phyloP scores from a whole-genome alignment of 768 basidiomycete species.

The Panaeolus cyanescens region DNA sequence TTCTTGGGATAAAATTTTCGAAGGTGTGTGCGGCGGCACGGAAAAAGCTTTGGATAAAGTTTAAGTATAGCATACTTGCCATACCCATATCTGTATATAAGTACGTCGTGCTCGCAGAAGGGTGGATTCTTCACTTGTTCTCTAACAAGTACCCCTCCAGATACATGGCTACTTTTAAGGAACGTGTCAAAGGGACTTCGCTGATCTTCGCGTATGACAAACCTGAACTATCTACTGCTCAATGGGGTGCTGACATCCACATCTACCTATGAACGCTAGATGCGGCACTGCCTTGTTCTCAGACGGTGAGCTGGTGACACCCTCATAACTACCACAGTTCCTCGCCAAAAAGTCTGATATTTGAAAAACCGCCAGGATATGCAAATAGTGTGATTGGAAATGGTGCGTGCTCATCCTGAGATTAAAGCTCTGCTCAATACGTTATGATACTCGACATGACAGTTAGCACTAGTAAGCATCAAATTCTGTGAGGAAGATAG shows the following conservation, averaged over 20 bases:
- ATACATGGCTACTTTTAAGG: constrained; percentile 26
- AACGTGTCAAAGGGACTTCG: constrained; percentile 58
- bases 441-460: too few species aligned
- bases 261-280: constrained; percentile 43
- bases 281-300: constrained; percentile 90
- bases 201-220: constrained; percentile 80
- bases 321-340: constrained; percentile 2
- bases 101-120: too few species aligned
- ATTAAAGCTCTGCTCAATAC: too few species aligned
- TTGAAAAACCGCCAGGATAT: too few species aligned
- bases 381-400: constrained; percentile 79
- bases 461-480: constrained; percentile 68
- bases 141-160: constrained; percentile 6
- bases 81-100: too few species aligned
- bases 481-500: background rate
- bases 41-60: background rate
- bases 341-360: too few species aligned
- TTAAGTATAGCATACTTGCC: constrained; percentile 2
- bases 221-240: background rate
- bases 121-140: background rate
- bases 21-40: too few species aligned
- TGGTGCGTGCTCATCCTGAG: constrained; percentile 46
- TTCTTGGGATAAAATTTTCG: too few species aligned
- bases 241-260: background rate
- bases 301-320: constrained; percentile 53